A percentile compares a stretch with the other conserved stretches of the same genome.
These are phyloP conservation scores for Trichoderma erinaceum DNA, from an alignment of 495 filamentous ascomycete genomes.

Conservation along the genomic window DNA sequence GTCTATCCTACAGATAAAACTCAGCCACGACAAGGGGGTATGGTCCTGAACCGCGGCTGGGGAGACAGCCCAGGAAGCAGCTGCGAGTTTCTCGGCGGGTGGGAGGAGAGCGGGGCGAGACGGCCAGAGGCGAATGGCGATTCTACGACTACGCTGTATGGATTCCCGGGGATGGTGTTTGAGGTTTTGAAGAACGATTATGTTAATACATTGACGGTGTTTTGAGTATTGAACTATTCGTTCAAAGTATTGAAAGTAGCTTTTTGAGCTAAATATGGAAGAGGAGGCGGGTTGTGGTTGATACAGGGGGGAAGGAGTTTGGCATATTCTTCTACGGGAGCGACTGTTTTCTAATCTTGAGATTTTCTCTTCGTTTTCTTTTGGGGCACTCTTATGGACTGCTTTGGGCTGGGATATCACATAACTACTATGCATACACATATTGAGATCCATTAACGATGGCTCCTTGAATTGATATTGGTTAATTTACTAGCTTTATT, in stretches of 20 bases:
- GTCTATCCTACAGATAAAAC: conserved; percentile 51
- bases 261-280: background rate
- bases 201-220: conserved; percentile 86
- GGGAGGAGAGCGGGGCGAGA: conserved; percentile 65
- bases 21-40: conserved; percentile 60
- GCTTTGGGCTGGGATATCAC: background rate
- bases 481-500: background rate
- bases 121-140: conserved; percentile 50
- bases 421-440: background rate
- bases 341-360: background rate
- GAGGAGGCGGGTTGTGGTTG: background rate
- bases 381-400: background rate
- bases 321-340: background rate
- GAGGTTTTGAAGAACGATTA: conserved; percentile 91
- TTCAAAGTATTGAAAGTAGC: too few species aligned
- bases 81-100: conserved; percentile 80
- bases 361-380: background rate
- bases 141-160: conserved; percentile 83
- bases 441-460: background rate
- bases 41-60: conserved; percentile 86
- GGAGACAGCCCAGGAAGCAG: conserved; percentile 89
- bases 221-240: conserved; percentile 35
- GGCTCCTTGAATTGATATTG: background rate
- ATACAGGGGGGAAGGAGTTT: background rate
- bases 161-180: conserved; percentile 89